Conservation (phyloP, 169 alveolate species). For the Plasmodium falciparum region DNA sequence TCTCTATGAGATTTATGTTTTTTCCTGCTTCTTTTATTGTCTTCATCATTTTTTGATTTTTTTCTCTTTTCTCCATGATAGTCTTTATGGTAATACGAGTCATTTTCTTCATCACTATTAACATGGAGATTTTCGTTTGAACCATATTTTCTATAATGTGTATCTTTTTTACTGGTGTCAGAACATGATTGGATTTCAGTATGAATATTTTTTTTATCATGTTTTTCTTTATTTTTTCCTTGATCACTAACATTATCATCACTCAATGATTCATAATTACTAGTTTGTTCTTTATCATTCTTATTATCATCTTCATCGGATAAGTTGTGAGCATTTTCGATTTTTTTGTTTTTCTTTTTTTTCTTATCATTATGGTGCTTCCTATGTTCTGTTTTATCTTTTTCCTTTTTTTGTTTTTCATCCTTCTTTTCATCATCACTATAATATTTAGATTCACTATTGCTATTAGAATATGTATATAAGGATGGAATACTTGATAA, state of each 20-base stretch:
- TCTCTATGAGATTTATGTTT: neutral
- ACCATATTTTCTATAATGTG: too few relatives aligned
- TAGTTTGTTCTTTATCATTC: too few relatives aligned
- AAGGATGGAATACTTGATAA: neutral
- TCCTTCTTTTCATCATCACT: neutral
- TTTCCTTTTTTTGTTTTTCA: slow-evolving; percentile 1
- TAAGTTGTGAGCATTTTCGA: neutral
- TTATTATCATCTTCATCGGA: too few relatives aligned
- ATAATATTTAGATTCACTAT: slow-evolving; percentile 6
- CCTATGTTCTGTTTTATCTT: neutral
- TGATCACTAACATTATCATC: neutral
- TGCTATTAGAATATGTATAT: neutral
- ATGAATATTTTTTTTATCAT: neutral
- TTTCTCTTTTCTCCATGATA: neutral
- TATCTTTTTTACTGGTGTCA: too few relatives aligned
- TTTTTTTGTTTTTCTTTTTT: slow-evolving; percentile 9
- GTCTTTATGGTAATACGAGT: neutral
- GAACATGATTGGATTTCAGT: too few relatives aligned
- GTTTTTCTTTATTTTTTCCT: neutral
- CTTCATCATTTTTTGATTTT: neutral
- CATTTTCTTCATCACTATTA: slow-evolving; percentile 1
- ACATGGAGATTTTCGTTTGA: too few relatives aligned
- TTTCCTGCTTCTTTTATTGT: neutral
- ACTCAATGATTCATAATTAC: neutral
- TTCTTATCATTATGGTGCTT: neutral